phyloP scores from a whole-genome alignment of 2,329 filamentous ascomycete species.

The Arachnomyces sp. region DNA sequence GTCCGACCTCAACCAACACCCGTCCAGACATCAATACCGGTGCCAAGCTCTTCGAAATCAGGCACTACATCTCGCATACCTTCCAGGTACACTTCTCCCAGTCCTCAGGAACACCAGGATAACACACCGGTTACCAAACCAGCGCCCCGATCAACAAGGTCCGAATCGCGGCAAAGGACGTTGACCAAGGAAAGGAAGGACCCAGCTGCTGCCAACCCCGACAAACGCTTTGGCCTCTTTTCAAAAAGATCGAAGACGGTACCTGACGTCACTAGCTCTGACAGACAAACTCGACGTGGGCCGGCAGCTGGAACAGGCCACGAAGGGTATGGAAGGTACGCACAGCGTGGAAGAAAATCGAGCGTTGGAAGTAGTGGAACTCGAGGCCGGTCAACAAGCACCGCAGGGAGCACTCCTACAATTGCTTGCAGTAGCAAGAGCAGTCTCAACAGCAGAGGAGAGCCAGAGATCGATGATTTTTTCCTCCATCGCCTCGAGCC shows the following conservation, averaged over 20 bases:
- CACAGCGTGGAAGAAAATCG: slow-evolving; percentile 36
- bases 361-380: slow-evolving; percentile 35
- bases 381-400: slow-evolving; percentile 35
- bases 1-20: slow-evolving; percentile 16
- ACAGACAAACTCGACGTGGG: slow-evolving; percentile 61
- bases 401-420: slow-evolving; percentile 26
- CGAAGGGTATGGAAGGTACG: slow-evolving; percentile 53
- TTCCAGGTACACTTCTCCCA: slow-evolving; percentile 7
- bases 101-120: slow-evolving; percentile 15
- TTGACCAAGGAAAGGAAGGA: slow-evolving; percentile 23
- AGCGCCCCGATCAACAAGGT: slow-evolving; percentile 1
- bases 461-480: slow-evolving; percentile 42
- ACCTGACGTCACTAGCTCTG: slow-evolving; percentile 39
- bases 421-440: slow-evolving; percentile 33
- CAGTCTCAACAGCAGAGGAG: slow-evolving; percentile 34
- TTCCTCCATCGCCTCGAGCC: slow-evolving; percentile 40
- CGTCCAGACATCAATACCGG: slow-evolving; percentile 28
- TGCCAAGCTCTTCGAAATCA: slow-evolving; percentile 31
- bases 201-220: slow-evolving; percentile 27
- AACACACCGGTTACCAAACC: slow-evolving; percentile 15
- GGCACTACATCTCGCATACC: slow-evolving; percentile 25
- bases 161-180: slow-evolving; percentile 31
- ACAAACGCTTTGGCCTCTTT: slow-evolving; percentile 72
- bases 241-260: slow-evolving; percentile 62
- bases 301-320: slow-evolving; percentile 90